phyloP scores from a whole-genome alignment of 2,329 filamentous ascomycete genomes.

The Pseudogymnoascus sp. region DNA sequence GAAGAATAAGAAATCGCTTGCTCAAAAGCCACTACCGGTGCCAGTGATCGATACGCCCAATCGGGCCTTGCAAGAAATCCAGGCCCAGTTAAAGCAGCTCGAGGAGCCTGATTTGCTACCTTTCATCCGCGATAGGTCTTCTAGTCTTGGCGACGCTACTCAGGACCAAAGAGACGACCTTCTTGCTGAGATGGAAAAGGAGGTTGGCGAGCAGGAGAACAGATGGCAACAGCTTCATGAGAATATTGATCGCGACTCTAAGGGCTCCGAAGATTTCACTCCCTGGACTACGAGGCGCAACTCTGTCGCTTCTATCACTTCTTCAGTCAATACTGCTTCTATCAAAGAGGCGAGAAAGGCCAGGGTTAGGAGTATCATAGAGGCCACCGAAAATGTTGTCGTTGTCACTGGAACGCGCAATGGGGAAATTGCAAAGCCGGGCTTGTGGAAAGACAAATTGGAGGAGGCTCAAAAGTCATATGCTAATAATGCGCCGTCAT shows the following conservation, averaged over 20 bases:
- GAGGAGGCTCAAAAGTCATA: neutral
- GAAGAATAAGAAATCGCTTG: conserved; percentile 35
- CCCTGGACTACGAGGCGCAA: neutral
- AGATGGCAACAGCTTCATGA: conserved; percentile 51
- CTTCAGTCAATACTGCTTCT: neutral
- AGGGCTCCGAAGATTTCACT: conserved; percentile 2
- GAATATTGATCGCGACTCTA: conserved; percentile 34
- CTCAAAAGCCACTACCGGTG: conserved; percentile 27
- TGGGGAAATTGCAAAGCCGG: neutral
- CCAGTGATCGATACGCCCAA: conserved; percentile 20
- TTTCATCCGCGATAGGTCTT: neutral
- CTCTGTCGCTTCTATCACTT: neutral
- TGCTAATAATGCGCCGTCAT: neutral
- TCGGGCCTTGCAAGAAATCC: conserved; percentile 23
- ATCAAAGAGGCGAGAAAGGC: neutral
- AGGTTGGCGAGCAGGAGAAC: conserved; percentile 52
- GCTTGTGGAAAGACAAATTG: neutral
- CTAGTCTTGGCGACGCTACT: neutral
- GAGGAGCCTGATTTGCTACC: conserved; percentile 18
- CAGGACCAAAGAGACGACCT: conserved; percentile 25
- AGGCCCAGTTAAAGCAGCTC: conserved; percentile 25
- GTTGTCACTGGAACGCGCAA: neutral
- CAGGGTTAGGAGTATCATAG: neutral
- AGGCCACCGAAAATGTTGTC: neutral
- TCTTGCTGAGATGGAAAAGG: conserved; percentile 50